These are phyloP conservation scores for Jaltomata sinuosa DNA, from an alignment of 257 asterid species.

Conservation along the genomic window DNA sequence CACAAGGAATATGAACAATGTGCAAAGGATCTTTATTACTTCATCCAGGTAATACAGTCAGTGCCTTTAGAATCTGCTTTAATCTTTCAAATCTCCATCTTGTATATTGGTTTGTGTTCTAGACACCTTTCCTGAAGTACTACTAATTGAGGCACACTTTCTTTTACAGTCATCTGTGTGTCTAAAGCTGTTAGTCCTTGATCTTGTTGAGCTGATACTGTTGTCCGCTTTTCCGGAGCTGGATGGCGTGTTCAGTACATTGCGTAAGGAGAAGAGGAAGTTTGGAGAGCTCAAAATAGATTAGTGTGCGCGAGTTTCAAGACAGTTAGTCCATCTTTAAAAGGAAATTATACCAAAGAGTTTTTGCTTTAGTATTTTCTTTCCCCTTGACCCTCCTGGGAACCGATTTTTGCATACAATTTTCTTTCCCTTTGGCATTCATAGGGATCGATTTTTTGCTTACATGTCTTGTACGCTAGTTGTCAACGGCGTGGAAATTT, in stretches of 20 bases:
- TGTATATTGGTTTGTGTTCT: background rate
- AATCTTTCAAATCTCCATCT: background rate
- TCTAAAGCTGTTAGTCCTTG: slow-evolving; percentile 76
- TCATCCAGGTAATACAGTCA: slow-evolving; percentile 64
- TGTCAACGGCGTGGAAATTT: background rate
- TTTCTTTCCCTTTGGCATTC: background rate
- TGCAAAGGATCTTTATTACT: slow-evolving; percentile 85
- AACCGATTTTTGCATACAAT: background rate
- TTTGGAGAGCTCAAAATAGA: slow-evolving; percentile 43
- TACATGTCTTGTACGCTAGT: background rate
- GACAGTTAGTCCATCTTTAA: background rate
- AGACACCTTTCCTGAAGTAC: background rate
- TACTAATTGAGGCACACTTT: background rate
- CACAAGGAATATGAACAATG: slow-evolving; percentile 77
- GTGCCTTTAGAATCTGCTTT: slow-evolving; percentile 1
- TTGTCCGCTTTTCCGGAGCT: slow-evolving; percentile 86
- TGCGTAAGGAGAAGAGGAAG: slow-evolving; percentile 55
- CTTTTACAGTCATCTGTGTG: slow-evolving; percentile 63
- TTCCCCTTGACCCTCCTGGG: background rate
- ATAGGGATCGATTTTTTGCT: background rate
- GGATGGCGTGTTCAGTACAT: slow-evolving; percentile 45
- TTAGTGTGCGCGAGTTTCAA: background rate
- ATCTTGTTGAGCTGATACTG: slow-evolving; percentile 70
- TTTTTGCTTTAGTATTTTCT: background rate
- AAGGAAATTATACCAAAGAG: background rate